Base-by-base conservation (phyloP, 2,329 filamentous ascomycete species). In the Cladophialophora psammophila region DNA sequence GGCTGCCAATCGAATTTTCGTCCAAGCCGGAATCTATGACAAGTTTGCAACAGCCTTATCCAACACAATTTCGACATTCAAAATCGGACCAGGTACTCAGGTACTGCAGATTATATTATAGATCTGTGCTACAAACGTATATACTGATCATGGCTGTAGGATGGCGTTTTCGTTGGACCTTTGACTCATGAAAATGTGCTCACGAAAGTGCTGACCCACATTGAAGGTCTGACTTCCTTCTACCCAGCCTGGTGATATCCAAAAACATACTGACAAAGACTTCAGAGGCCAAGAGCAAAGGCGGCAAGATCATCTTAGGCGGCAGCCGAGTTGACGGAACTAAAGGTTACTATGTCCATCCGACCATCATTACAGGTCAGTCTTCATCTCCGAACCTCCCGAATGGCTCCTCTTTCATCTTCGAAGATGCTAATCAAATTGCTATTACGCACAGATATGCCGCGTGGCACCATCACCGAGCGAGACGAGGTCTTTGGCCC, bases 1-100 rank as follows among this genome's bases (percentile, higher is more conserved):
- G 83, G 97, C 82, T 73, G 83, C 83, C 35, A 95, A 96, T 82
- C 85, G 92, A 35, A 87, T 96, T 71, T 94, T 91, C 78, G 86
- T 95, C 9, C 92, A 96, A 78, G 82, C 84, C 34, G 89, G 88
- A 66, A 86, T 95, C 77, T 93, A 94, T 80, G 90, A 94, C 73
- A 81, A 84, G 36, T 95, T 95, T 72, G 86, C 87, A 4, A 73
- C 81, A 54, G 88, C 86, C 60, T 88, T 95, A 71, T 86, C 88
- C 38, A 89, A 88, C 68, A 90, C 91, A 76, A 91, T 94, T 54
- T 86, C 86, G 74, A 80, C 77, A 15, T 94, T 95, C 84, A 89
- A 87, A 74, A 88, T 94, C 64, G 92, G 92, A 12, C 45, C 45
- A 5, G 45, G 45, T 9, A 50, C 45, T 10, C 45, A 50, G 45